Conservation (phyloP, 192 early-diverging fungal species). For the Gamsiella multidivaricata region DNA sequence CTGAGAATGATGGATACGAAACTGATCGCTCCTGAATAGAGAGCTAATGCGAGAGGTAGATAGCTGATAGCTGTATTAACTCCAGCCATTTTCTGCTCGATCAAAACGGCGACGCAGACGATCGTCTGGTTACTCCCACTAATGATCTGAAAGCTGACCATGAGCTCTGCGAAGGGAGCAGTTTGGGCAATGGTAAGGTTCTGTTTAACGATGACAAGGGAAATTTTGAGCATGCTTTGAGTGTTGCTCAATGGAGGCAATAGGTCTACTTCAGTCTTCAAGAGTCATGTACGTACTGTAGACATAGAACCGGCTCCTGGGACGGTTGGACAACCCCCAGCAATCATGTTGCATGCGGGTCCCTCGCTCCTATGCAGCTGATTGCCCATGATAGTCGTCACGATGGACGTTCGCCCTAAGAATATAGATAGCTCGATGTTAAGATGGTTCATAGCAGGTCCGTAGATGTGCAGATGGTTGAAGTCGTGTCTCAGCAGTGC, state of each 20-base stretch:
- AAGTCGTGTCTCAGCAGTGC: no score
- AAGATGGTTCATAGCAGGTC: no score
- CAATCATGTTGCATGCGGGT: conserved; percentile 20
- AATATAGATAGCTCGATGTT: no score
- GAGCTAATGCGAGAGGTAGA: conserved; percentile 33
- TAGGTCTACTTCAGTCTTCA: not conserved
- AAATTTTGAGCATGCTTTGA: not conserved
- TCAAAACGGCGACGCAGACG: conserved; percentile 31
- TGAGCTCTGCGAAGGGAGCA: conserved; percentile 42
- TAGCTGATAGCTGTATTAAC: conserved; percentile 37
- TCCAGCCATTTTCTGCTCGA: conserved; percentile 24
- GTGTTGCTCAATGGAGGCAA: no score
- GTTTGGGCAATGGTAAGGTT: conserved; percentile 25
- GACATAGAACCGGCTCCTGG: conserved; percentile 16
- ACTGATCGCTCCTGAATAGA: conserved; percentile 30
- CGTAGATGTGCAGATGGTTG: no score
- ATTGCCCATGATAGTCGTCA: conserved; percentile 3
- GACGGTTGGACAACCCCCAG: conserved; percentile 29
- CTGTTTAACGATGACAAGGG: conserved; percentile 11
- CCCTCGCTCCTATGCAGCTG: conserved; percentile 29
- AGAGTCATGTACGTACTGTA: conserved; percentile 10
- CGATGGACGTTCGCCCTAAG: conserved; percentile 23
- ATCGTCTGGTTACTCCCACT: conserved; percentile 15
- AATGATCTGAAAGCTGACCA: conserved; percentile 25
- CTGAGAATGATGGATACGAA: conserved; percentile 35